Evolutionary conservation across 1,139 yeast genomes (phyloP), one percentile per base, ranked within the genome.

Genomic region (Candida sojae): DNA sequence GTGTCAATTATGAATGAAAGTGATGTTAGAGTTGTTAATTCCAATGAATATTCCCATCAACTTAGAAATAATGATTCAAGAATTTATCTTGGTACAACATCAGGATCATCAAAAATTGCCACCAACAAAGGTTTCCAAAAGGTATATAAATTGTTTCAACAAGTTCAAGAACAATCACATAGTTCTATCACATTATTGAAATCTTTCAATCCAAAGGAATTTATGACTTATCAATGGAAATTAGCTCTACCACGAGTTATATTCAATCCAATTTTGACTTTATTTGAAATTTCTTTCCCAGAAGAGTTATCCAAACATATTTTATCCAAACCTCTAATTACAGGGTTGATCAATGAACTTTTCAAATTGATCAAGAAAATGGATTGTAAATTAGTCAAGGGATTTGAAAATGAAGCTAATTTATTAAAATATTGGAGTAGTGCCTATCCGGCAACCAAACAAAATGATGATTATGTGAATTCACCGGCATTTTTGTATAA

Each of bases 171-270:
- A 50, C 68, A 66, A 48, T 66, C 73, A 39, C 45, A 58, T 28
- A 62, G 63, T 34, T 51, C 60, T 39, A 65, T 75, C 26, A 77
- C 75, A 39, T 74, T 79, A 43, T 71, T 81, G 53, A 79, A 72
- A 66, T 77, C 82, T 36, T 66, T 68, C 50, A 77, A 79, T 31
- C 77, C 83, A 9, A 68, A 75, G 46, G 90, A 86, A 55, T 86
- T 86, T 59, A 71, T 82, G 66, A 81, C 84, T 9, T 83, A 82
- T 57, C 96, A 90, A 66, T 90, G 97, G 97, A 84, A 85, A 60
- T 75, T 88, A 49, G 92, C 95, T 0, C 75, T 90, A 50, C 90
- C 96, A 4, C 77, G 84, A 51, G 80, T 90, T 41, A 85, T 91
- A 12, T 83, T 90, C 61, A 88, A 86, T 64, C 91, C 96, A 2